Evolutionary conservation across 148 eudicot species (phyloP).

Genomic region (Camellia sinensis): DNA sequence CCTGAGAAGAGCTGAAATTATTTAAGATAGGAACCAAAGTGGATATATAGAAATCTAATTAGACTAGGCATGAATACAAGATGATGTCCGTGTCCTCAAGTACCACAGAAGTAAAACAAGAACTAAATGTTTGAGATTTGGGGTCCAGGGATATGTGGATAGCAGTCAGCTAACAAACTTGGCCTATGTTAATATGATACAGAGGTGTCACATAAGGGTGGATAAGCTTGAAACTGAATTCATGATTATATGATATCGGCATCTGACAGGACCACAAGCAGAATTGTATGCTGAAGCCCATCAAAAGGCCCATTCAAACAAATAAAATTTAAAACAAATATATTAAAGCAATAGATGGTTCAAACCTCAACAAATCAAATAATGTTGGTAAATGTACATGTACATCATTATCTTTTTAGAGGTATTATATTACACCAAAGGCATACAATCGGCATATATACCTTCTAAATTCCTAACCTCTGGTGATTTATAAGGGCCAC

Average conservation of each 20-base stretch:
- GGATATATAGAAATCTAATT: neutral
- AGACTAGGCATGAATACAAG: neutral
- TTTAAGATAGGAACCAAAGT: constrained; percentile 4
- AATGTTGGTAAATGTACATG: neutral
- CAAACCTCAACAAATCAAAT: neutral
- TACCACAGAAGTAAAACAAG: neutral
- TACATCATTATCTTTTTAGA: too few species aligned
- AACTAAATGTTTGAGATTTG: neutral
- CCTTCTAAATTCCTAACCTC: neutral
- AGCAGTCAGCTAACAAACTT: neutral
- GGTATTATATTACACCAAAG: neutral
- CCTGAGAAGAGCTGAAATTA: constrained; percentile 46
- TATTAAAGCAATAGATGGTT: neutral
- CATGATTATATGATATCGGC: neutral
- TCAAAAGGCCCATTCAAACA: neutral
- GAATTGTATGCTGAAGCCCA: neutral
- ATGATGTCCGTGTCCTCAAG: neutral
- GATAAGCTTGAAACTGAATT: neutral
- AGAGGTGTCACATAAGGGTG: neutral
- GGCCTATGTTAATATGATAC: neutral
- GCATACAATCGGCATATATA: neutral
- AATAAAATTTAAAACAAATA: too few species aligned
- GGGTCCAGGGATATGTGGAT: too few species aligned
- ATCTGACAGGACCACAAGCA: neutral
- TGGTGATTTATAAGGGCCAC: too few species aligned